Evolutionary conservation across 768 basidiomycete genomes (phyloP).

Genomic region (Macrolepiota dolichaula): DNA sequence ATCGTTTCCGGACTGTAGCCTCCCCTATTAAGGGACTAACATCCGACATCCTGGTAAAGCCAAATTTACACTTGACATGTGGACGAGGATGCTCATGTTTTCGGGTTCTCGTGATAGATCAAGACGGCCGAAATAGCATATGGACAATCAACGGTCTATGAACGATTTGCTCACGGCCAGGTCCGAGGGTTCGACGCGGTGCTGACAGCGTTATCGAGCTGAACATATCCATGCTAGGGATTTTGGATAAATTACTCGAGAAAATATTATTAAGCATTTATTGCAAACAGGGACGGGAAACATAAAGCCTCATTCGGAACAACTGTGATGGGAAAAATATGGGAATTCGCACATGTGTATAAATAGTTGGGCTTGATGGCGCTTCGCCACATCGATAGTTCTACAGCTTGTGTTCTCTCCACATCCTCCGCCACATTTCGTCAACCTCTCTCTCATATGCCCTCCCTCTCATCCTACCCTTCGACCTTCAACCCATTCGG

Average conservation of each 20-base stretch:
- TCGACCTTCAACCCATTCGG: conserved; percentile 5
- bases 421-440: background rate
- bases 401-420: background rate
- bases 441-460: background rate
- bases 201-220: background rate
- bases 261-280: background rate
- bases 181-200: conserved; percentile 9
- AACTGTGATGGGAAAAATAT: background rate
- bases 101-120: conserved; percentile 39
- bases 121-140: conserved; percentile 47
- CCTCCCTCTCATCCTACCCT: background rate
- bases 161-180: conserved; percentile 15
- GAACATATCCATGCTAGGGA: background rate
- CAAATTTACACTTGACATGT: background rate
- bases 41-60: conserved; percentile 71
- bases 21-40: conserved; percentile 86
- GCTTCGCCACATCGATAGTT: background rate
- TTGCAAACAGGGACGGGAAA: background rate
- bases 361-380: conserved; percentile 5
- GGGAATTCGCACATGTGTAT: background rate
- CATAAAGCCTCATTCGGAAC: background rate
- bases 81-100: background rate
- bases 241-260: background rate
- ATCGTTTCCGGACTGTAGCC: conserved; percentile 74
- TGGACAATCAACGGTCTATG: conserved; percentile 12